A percentile compares a stretch with the other conserved stretches of the same genome.
These are phyloP conservation scores for Paracamarosporium sp. DNA, from an alignment of 2,329 filamentous ascomycete species.

Conservation along the genomic window DNA sequence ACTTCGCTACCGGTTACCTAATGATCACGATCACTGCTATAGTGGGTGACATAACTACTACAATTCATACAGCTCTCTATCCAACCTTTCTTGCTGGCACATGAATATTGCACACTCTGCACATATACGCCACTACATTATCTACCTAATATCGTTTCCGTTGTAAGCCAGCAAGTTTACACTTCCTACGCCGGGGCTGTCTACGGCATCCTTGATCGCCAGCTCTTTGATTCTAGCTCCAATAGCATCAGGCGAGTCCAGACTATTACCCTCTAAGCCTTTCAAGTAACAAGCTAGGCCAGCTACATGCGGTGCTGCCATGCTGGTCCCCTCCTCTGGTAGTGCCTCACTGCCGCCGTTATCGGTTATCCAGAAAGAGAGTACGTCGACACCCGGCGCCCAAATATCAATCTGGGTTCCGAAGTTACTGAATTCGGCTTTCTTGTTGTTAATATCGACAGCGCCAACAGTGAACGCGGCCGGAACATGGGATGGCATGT, in stretches of 20 bases:
- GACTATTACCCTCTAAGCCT: not conserved
- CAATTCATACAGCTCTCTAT: too few species aligned
- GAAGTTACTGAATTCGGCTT: constrained; percentile 99
- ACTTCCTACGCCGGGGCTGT: too few species aligned
- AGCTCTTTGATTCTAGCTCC: not conserved
- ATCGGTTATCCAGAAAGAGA: constrained; percentile 97
- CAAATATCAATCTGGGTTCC: constrained; percentile 99
- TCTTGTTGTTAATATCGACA: constrained; percentile 89
- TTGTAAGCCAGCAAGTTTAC: too few species aligned
- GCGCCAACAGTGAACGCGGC: constrained; percentile 96
- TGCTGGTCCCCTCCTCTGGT: constrained; percentile 97
- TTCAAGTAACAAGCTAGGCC: constrained; percentile 98
- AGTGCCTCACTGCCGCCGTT: constrained; percentile 86
- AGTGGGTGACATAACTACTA: too few species aligned
- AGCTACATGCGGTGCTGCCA: constrained; percentile 96
- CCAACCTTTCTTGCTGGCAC: too few species aligned
- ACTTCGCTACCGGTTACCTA: too few species aligned
- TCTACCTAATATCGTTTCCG: too few species aligned
- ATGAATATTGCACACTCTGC: too few species aligned
- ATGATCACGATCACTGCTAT: too few species aligned
- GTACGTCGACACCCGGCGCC: constrained; percentile 93
- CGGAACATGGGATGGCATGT: constrained; percentile 91
- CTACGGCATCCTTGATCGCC: too few species aligned
- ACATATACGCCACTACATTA: too few species aligned
- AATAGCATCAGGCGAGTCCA: not conserved